These are phyloP conservation scores for Bipolaris bicolor DNA, from an alignment of 2,329 filamentous ascomycete genomes.

Conservation along the genomic window DNA sequence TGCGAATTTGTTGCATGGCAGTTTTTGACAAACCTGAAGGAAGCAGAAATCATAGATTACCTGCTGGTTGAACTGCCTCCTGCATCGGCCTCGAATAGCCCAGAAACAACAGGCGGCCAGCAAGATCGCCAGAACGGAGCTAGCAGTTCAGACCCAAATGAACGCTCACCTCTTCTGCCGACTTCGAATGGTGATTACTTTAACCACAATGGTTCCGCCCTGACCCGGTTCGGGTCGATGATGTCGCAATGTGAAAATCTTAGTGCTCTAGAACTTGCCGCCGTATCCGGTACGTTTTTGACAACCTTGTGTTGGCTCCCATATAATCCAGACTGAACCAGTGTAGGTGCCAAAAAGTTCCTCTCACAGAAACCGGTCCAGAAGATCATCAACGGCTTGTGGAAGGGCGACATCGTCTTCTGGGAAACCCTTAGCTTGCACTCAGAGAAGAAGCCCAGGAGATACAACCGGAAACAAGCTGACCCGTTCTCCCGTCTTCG, in stretches of 20 bases:
- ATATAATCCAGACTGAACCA: neutral
- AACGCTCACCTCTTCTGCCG: slow-evolving; percentile 37
- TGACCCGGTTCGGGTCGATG: slow-evolving; percentile 63
- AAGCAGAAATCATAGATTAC: slow-evolving; percentile 75
- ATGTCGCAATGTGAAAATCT: slow-evolving; percentile 76
- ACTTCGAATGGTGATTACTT: slow-evolving; percentile 32
- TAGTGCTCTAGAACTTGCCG: slow-evolving; percentile 86
- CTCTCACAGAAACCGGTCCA: slow-evolving; percentile 81
- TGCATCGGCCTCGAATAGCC: slow-evolving; percentile 19
- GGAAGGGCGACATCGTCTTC: slow-evolving; percentile 82
- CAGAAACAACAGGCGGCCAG: slow-evolving; percentile 15
- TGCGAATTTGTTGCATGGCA: slow-evolving; percentile 85
- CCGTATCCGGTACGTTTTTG: slow-evolving; percentile 64
- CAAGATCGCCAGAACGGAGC: slow-evolving; percentile 20
- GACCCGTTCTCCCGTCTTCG: slow-evolving; percentile 68
- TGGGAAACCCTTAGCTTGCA: slow-evolving; percentile 80
- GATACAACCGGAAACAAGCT: slow-evolving; percentile 66
- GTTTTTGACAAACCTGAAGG: slow-evolving; percentile 72
- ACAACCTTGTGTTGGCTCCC: neutral
- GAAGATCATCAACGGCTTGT: slow-evolving; percentile 82
- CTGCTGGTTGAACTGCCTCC: slow-evolving; percentile 74
- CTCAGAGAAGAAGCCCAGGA: slow-evolving; percentile 75
- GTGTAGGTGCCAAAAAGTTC: slow-evolving; percentile 72
- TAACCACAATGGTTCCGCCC: slow-evolving; percentile 31
- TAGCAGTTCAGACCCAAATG: slow-evolving; percentile 16